Conservation (phyloP, 805 yeast species). For the Kluyveromyces aestuarii region DNA sequence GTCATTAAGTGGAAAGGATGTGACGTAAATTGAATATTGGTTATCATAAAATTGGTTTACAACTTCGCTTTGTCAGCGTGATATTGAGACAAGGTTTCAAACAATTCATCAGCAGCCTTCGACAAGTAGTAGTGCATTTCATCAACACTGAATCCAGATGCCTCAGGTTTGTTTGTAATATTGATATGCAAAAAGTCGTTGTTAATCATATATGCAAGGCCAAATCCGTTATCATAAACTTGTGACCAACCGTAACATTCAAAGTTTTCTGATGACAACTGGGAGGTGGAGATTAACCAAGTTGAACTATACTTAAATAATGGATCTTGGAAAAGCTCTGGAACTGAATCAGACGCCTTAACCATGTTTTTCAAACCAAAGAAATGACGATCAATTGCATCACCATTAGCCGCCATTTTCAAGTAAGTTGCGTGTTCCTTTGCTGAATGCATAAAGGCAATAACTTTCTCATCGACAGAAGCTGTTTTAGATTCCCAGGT, state of each 20-base stretch:
- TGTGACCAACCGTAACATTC: conserved; percentile 96
- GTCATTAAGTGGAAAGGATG: not conserved
- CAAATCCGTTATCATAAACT: conserved; percentile 88
- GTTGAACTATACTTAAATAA: conserved; percentile 64
- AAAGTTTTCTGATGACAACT: conserved; percentile 73
- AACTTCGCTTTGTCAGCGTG: conserved; percentile 11
- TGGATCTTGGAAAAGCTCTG: conserved; percentile 67
- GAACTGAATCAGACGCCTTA: conserved; percentile 45
- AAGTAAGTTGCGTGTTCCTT: conserved; percentile 68
- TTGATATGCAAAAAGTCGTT: conserved; percentile 79
- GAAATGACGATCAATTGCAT: conserved; percentile 89
- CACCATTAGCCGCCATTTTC: conserved; percentile 70
- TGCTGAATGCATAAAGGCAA: conserved; percentile 63
- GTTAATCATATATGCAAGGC: conserved; percentile 88
- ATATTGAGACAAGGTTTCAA: conserved; percentile 40
- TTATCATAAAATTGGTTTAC: not conserved
- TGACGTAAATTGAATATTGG: not conserved
- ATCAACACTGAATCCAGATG: conserved; percentile 17
- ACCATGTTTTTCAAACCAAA: conserved; percentile 77
- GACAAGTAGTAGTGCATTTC: conserved; percentile 59
- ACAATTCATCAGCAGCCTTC: conserved; percentile 76
- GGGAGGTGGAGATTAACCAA: conserved; percentile 88
- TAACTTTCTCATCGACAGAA: conserved; percentile 46
- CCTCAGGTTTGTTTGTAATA: conserved; percentile 51
- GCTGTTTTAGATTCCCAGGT: conserved; percentile 53